Evolutionary conservation across 148 eudicot genomes (phyloP).

Genomic region (Persicaria tinctoria): DNA sequence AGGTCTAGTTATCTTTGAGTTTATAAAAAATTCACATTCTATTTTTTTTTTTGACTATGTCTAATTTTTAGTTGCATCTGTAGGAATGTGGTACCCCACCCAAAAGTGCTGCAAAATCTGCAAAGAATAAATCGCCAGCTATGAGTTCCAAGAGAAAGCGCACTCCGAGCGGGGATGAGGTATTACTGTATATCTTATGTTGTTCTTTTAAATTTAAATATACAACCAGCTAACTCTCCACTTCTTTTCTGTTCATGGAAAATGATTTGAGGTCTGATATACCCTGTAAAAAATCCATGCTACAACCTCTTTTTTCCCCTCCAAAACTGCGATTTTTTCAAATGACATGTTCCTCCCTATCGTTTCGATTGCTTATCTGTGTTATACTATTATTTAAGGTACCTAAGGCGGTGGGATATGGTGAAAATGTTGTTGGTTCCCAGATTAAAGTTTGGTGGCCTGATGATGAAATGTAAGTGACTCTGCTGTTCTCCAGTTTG

Average conservation of each 20-base stretch:
- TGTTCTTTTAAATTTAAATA: no score
- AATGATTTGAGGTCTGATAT: no score
- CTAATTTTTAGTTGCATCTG: background rate
- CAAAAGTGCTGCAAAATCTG: slow-evolving; percentile 33
- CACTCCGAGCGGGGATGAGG: slow-evolving; percentile 12
- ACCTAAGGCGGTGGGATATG: slow-evolving; percentile 27
- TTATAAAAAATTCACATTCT: background rate
- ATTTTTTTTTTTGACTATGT: background rate
- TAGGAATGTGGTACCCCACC: slow-evolving; percentile 42
- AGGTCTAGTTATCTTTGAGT: slow-evolving; percentile 25
- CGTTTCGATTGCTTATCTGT: background rate
- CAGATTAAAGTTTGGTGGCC: slow-evolving; percentile 88
- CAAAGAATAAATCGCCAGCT: slow-evolving; percentile 37
- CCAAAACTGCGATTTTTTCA: background rate
- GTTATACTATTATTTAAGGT: slow-evolving; percentile 23
- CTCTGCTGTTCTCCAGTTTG: background rate
- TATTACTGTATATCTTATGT: background rate
- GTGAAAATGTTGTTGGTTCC: slow-evolving; percentile 40
- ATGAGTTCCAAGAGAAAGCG: slow-evolving; percentile 60
- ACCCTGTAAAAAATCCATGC: no score
- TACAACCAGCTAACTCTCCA: no score
- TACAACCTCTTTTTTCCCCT: no score
- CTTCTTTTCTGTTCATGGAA: no score
- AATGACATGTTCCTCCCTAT: background rate
- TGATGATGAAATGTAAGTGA: slow-evolving; percentile 47